Percentiles rank a stretch among this genome's conserved stretches.
phyloP scores from a whole-genome alignment of 139 green algal species.

The Tetratostichococcus sp. region DNA sequence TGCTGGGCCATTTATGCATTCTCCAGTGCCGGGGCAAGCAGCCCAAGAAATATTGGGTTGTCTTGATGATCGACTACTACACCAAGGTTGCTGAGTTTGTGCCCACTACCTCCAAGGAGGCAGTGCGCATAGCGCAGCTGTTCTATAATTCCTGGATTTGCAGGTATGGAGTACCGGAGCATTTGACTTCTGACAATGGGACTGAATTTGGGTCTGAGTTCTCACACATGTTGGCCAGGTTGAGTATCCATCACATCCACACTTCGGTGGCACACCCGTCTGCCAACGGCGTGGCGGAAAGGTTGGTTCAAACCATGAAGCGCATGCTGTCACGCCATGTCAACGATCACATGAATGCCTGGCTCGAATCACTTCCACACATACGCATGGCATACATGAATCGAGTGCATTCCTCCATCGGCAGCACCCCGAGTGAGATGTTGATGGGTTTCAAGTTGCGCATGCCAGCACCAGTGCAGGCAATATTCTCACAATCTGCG shows the following conservation, averaged over 20 bases:
- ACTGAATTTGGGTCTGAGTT: background rate
- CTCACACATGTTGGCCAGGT: background rate
- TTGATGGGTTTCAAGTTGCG: background rate
- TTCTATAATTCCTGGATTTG: too few species aligned
- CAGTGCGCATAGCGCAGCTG: too few species aligned
- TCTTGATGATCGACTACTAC: too few species aligned
- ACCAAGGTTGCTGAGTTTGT: too few species aligned
- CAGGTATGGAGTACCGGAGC: too few species aligned
- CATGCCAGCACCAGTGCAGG: background rate
- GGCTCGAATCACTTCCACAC: background rate
- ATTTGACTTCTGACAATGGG: too few species aligned
- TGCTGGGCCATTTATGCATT: background rate
- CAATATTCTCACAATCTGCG: background rate
- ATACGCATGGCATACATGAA: conserved; percentile 1
- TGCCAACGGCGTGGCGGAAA: background rate
- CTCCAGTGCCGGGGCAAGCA: background rate
- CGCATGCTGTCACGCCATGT: background rate
- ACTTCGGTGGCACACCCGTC: background rate
- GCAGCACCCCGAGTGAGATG: background rate
- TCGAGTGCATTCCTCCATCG: background rate
- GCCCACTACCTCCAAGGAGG: too few species aligned
- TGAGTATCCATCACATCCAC: background rate
- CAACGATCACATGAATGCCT: background rate
- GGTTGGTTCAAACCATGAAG: background rate
- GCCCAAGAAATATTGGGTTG: too few species aligned